Evolutionary conservation across 345 rosid genomes (phyloP).

Genomic region (Kernera saxatilis): DNA sequence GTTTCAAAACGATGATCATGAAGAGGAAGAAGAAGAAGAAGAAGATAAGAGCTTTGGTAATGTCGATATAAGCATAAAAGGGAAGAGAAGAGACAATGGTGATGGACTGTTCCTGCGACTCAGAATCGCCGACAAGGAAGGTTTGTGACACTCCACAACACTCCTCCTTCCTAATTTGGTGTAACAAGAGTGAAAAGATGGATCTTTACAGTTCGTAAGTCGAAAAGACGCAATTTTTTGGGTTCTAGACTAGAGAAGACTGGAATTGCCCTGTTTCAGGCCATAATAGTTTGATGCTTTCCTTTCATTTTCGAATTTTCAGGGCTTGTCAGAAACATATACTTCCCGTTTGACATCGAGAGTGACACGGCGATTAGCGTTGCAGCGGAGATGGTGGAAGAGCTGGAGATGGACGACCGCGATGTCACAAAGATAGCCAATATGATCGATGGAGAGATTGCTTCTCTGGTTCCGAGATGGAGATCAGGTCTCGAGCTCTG

Average conservation of each 20-base stretch:
- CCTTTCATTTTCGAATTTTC: constrained; percentile 6
- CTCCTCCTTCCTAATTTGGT: not conserved
- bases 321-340: constrained; percentile 77
- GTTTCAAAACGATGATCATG: constrained; percentile 53
- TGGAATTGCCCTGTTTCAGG: not conserved
- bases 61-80: constrained; percentile 73
- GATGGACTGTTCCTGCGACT: constrained; percentile 68
- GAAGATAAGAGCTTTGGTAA: constrained; percentile 29
- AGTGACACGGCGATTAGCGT: constrained; percentile 81
- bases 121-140: constrained; percentile 78
- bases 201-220: not conserved
- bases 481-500: constrained; percentile 46
- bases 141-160: constrained; percentile 33
- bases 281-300: not conserved
- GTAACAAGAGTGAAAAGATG: not conserved
- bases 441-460: constrained; percentile 85
- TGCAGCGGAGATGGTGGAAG: constrained; percentile 94
- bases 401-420: constrained; percentile 74
- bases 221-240: not conserved
- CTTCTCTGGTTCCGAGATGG: constrained; percentile 77
- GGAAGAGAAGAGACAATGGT: constrained; percentile 54
- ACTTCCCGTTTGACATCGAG: constrained; percentile 76
- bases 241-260: not conserved
- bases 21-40: constrained; percentile 42
- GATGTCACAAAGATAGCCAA: constrained; percentile 79